A percentile compares a stretch with the other conserved stretches of the same genome.
phyloP scores from a whole-genome alignment of 2,329 filamentous ascomycete species.

The Aspergillus fructus region DNA sequence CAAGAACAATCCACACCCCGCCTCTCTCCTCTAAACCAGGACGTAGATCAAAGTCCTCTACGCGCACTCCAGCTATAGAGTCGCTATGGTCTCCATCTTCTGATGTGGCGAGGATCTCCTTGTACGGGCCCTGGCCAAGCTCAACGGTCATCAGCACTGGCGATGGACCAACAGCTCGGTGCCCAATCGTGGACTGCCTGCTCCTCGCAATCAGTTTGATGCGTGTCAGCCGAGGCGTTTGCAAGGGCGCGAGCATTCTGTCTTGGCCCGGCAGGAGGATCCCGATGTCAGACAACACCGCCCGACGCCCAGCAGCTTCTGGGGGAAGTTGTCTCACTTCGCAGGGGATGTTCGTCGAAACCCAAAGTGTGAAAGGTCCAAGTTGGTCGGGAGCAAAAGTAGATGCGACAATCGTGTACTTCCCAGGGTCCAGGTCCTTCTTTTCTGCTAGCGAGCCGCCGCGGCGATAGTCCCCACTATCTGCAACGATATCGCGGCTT shows the following conservation, averaged over 20 bases:
- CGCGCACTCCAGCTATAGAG: slow-evolving; percentile 63
- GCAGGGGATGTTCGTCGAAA: slow-evolving; percentile 63
- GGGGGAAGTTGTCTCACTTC: slow-evolving; percentile 62
- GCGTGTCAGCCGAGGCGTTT: slow-evolving; percentile 57
- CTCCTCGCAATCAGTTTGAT: slow-evolving; percentile 58
- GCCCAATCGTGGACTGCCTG: slow-evolving; percentile 41
- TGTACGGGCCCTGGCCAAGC: slow-evolving; percentile 68
- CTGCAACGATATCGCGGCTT: slow-evolving; percentile 73
- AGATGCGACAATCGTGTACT: slow-evolving; percentile 85
- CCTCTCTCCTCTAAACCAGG: slow-evolving; percentile 57
- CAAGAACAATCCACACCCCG: slow-evolving; percentile 77
- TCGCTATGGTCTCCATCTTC: slow-evolving; percentile 76
- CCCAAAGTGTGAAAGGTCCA: slow-evolving; percentile 70
- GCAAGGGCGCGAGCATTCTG: slow-evolving; percentile 54
- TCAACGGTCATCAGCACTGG: slow-evolving; percentile 72
- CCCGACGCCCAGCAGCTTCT: slow-evolving; percentile 73
- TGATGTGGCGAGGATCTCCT: slow-evolving; percentile 63
- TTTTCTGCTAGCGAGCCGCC: slow-evolving; percentile 71
- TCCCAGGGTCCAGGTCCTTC: slow-evolving; percentile 62
- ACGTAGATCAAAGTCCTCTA: slow-evolving; percentile 71
- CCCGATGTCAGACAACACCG: slow-evolving; percentile 46
- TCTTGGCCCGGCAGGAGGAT: slow-evolving; percentile 55
- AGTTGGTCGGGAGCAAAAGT: slow-evolving; percentile 82
- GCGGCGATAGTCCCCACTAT: slow-evolving; percentile 85
- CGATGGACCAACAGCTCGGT: slow-evolving; percentile 40